Conservation (phyloP, 352 stramenopile species). For the Aphanomyces invadans region DNA sequence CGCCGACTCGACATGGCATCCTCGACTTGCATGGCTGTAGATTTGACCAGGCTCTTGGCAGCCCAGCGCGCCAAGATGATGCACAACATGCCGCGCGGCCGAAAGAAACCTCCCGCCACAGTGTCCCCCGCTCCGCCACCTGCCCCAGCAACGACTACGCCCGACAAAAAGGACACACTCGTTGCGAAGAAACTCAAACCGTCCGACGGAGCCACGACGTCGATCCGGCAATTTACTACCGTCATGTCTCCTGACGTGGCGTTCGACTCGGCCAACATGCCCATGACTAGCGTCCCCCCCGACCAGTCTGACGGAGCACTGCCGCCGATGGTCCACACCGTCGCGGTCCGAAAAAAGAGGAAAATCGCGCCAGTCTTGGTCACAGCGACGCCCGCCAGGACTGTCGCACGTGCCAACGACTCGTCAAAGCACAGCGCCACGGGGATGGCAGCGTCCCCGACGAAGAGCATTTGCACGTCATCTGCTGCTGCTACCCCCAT, state of each 20-base stretch:
- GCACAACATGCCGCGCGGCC: background rate
- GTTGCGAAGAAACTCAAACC: conserved; percentile 29
- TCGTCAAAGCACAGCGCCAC: background rate
- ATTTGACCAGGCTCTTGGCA: background rate
- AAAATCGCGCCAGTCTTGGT: conserved; percentile 56
- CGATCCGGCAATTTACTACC: conserved; percentile 9
- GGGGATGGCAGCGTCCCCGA: too few species aligned
- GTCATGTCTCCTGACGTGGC: background rate
- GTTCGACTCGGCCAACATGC: conserved; percentile 8
- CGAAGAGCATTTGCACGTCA: too few species aligned
- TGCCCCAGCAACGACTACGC: too few species aligned
- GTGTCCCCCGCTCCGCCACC: too few species aligned
- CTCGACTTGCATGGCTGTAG: background rate
- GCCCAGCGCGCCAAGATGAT: background rate
- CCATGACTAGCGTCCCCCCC: too few species aligned
- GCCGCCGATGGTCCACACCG: conserved; percentile 41
- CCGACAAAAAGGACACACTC: too few species aligned
- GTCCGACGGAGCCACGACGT: conserved; percentile 23
- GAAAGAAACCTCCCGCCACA: background rate
- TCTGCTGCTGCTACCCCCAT: too few species aligned
- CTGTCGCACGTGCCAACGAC: background rate
- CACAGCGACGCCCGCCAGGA: background rate
- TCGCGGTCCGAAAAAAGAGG: conserved; percentile 80
- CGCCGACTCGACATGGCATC: background rate
- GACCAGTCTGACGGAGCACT: too few species aligned